Conservation (phyloP, 2,329 filamentous ascomycete genomes). For the Colletotrichum cereale region DNA sequence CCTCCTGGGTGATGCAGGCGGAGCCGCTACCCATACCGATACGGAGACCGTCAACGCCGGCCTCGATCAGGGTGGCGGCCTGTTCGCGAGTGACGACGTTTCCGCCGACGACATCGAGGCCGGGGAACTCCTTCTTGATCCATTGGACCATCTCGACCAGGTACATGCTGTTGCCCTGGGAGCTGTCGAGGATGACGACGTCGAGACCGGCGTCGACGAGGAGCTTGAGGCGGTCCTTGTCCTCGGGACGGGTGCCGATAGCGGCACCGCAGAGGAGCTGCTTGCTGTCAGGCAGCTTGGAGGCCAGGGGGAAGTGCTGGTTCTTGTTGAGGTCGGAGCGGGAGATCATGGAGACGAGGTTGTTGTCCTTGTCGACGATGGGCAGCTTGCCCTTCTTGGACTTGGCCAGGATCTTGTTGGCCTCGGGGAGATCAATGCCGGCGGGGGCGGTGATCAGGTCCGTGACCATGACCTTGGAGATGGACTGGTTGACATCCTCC, state of each 20-base stretch:
- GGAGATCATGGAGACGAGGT: slow-evolving; percentile 92
- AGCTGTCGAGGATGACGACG: slow-evolving; percentile 94
- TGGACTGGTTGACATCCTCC: slow-evolving; percentile 76
- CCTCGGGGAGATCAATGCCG: slow-evolving; percentile 87
- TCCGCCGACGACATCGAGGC: slow-evolving; percentile 94
- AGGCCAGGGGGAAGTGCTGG: slow-evolving; percentile 94
- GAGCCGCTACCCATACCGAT: slow-evolving; percentile 99
- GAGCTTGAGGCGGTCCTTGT: slow-evolving; percentile 86
- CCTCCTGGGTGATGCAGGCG: slow-evolving; percentile 98
- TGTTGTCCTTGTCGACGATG: slow-evolving; percentile 85
- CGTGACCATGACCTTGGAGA: slow-evolving; percentile 94
- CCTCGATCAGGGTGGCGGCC: slow-evolving; percentile 90
- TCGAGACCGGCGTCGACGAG: slow-evolving; percentile 96
- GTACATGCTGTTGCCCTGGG: slow-evolving; percentile 98
- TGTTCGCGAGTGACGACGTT: slow-evolving; percentile 99
- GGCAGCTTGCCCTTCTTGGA: slow-evolving; percentile 99
- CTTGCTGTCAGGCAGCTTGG: slow-evolving; percentile 96
- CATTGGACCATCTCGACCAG: slow-evolving; percentile 99
- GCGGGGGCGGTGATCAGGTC: slow-evolving; percentile 89
- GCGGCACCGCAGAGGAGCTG: slow-evolving; percentile 96
- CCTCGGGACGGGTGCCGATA: slow-evolving; percentile 94
- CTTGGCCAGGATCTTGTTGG: slow-evolving; percentile 91
- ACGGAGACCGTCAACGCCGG: slow-evolving; percentile 94
- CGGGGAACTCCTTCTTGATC: slow-evolving; percentile 88
- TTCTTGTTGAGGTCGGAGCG: slow-evolving; percentile 99